phyloP scores from a whole-genome alignment of 306 rosid genomes.

The Lithocarpus polystachyus region DNA sequence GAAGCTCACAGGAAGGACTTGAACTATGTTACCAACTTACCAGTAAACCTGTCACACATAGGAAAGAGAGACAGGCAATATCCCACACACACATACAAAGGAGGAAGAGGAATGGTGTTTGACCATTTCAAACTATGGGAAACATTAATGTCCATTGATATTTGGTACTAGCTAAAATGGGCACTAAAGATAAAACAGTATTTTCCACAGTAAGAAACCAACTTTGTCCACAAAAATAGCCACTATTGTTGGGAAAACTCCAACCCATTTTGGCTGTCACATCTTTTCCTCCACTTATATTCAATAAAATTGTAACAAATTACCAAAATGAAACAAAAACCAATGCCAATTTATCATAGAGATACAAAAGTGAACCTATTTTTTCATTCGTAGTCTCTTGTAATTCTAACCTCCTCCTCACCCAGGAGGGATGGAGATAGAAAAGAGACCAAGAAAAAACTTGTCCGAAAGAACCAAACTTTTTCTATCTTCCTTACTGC shows the following conservation, averaged over 20 bases:
- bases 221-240: conserved; percentile 17
- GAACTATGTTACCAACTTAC: too few relatives aligned
- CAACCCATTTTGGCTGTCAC: conserved; percentile 4
- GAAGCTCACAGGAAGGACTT: too few relatives aligned
- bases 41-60: too few relatives aligned
- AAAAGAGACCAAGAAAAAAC: conserved; percentile 6
- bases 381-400: conserved; percentile 21
- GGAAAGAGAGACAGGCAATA: neutral
- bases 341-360: conserved; percentile 21
- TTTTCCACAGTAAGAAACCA: neutral
- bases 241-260: conserved; percentile 7
- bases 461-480: neutral
- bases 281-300: conserved; percentile 9
- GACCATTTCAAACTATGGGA: neutral
- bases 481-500: conserved; percentile 48
- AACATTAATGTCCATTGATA: neutral
- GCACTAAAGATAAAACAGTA: neutral
- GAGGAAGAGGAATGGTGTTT: neutral
- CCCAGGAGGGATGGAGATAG: conserved; percentile 77
- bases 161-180: conserved; percentile 1
- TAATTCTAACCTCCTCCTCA: conserved; percentile 38
- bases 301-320: neutral
- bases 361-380: conserved; percentile 8
- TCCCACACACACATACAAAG: too few relatives aligned
- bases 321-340: neutral